Evolutionary conservation across 2,329 filamentous ascomycete species (phyloP).

Genomic region (Cercospora beticola): DNA sequence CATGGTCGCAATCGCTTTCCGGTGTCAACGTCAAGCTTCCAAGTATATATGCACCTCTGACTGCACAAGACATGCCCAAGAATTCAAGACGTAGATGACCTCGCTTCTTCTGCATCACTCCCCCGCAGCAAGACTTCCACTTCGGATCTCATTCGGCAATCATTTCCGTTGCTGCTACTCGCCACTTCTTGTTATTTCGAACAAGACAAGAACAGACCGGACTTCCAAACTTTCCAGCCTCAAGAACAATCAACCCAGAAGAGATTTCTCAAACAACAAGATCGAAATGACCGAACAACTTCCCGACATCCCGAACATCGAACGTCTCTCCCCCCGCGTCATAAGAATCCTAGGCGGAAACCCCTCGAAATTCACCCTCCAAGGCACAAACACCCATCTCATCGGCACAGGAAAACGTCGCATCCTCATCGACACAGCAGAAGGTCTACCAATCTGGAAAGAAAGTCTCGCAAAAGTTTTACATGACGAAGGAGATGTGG

Average conservation of each 20-base stretch:
- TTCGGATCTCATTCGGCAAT: background rate
- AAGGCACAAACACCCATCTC: conserved; percentile 92
- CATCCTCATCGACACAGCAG: conserved; percentile 85
- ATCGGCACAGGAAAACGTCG: conserved; percentile 71
- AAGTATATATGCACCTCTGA: background rate
- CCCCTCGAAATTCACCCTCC: conserved; percentile 75
- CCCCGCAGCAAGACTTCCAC: background rate
- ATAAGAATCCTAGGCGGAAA: conserved; percentile 88
- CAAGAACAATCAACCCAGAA: background rate
- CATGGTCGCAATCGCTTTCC: background rate
- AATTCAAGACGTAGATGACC: background rate
- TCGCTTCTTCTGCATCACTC: too few species aligned
- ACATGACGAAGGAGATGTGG: conserved; percentile 61
- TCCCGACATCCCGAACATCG: conserved; percentile 67
- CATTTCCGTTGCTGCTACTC: background rate
- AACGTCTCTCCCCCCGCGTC: conserved; percentile 73
- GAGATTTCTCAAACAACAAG: background rate
- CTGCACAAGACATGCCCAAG: background rate
- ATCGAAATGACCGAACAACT: conserved; percentile 41
- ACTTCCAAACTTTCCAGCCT: background rate
- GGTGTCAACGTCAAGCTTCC: background rate
- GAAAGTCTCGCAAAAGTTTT: conserved; percentile 64
- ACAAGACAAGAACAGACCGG: background rate
- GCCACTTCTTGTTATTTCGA: background rate
- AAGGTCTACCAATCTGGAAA: conserved; percentile 75